Conservation (phyloP, 495 filamentous ascomycete genomes). For the Staphylotrichum longicolle region DNA sequence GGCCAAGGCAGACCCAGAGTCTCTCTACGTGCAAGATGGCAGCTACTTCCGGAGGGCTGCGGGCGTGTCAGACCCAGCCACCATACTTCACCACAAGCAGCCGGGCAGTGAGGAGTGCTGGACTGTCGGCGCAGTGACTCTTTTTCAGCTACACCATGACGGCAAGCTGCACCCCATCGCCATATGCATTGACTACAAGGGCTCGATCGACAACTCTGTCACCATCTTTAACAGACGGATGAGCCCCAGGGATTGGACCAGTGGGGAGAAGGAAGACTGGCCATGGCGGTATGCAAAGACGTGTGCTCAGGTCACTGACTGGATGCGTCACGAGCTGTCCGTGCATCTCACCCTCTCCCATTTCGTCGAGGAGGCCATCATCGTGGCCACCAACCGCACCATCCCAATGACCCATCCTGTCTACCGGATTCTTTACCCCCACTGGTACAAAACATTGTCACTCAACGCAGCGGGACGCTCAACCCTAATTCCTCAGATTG, state of each 20-base stretch:
- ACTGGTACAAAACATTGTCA: conserved; percentile 51
- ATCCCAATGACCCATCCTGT: conserved; percentile 43
- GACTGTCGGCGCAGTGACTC: conserved; percentile 42
- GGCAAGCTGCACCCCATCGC: conserved; percentile 50
- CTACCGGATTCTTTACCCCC: conserved; percentile 42
- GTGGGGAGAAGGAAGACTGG: conserved; percentile 46
- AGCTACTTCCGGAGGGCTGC: conserved; percentile 47
- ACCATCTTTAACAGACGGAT: conserved; percentile 49
- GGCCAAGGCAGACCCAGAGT: conserved; percentile 28
- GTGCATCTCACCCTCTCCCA: conserved; percentile 49
- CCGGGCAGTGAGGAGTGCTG: conserved; percentile 30
- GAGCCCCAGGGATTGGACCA: conserved; percentile 27
- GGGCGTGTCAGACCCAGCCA: conserved; percentile 25
- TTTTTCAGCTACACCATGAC: conserved; percentile 45
- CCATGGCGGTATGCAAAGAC: conserved; percentile 55
- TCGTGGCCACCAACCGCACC: conserved; percentile 44
- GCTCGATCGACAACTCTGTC: conserved; percentile 41
- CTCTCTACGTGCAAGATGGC: conserved; percentile 47
- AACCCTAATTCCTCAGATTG: conserved; percentile 44
- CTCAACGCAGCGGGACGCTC: conserved; percentile 50
- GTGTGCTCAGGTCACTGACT: conserved; percentile 49
- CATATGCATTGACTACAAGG: conserved; percentile 40
- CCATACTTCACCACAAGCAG: conserved; percentile 24
- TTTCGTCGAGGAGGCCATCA: conserved; percentile 49
- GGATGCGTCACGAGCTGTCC: conserved; percentile 48